phyloP scores from a whole-genome alignment of 75 land plant species.

The Sequoia sempervirens region DNA sequence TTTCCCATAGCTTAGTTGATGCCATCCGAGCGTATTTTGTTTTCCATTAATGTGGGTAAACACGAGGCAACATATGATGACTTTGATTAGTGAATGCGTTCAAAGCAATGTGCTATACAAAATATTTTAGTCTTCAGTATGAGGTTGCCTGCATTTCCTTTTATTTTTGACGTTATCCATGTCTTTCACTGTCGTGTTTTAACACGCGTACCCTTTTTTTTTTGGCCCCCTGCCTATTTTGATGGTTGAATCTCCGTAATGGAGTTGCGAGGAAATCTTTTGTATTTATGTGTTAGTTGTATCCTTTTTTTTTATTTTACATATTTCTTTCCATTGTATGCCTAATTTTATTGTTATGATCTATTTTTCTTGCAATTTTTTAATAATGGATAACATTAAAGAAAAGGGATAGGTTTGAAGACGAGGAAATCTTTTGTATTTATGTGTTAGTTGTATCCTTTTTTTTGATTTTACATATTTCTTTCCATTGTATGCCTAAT shows the following conservation, averaged over 20 bases:
- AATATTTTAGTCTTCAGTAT: not conserved
- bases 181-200: no score
- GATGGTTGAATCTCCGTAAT: no score
- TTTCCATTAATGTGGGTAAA: not conserved
- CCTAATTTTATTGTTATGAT: not conserved
- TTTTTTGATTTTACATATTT: no score
- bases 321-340: not conserved
- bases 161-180: no score
- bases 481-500: not conserved
- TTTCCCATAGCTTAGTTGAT: not conserved
- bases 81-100: not conserved
- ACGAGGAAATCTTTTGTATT: no score
- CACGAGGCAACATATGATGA: not conserved
- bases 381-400: no score
- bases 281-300: no score
- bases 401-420: no score
- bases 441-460: not conserved
- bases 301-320: not conserved
- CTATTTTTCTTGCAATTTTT: not conserved
- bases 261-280: no score
- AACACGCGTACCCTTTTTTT: not conserved
- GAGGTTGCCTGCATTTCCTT: not conserved
- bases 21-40: not conserved
- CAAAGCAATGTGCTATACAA: not conserved
- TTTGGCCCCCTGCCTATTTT: no score